Base-by-base conservation (phyloP, 768 basidiomycete genomes). In the Dentipellis fragilis region DNA sequence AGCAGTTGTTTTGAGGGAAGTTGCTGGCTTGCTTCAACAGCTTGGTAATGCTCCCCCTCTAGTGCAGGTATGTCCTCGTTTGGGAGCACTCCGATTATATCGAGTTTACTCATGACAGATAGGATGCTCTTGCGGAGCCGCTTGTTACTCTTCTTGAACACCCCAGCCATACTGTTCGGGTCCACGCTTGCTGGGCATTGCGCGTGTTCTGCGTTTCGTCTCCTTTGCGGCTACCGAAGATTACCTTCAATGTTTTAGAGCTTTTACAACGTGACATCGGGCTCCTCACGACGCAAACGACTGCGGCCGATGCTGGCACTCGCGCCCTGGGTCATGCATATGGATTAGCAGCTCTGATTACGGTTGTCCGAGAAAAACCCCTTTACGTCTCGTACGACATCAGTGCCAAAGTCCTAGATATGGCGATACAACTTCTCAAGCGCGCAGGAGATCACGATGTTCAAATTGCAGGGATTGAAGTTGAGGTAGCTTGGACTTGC, bases 341-440 rank as follows among this genome's bases (percentile, higher is more conserved):
- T 64, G 93, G 91, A 10, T 80, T 99, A 21, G 85, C 92, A 2
- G 87, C 88, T 4, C 76, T 98, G 23, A 82, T 97, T 11, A 84
- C 91, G 22, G 77, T 92, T 56, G 87, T 95, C 37, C 88, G 91
- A 0, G 80, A 87, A 57, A 80, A 90, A 21, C 93, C 94, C 0
- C 75, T 99, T 1, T 98, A 98, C 62, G 89, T 95, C 47, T 94
- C 93, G 5, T 93, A 93, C 69, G 95, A 98, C 65, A 81, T 94
- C 62, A 85, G 85, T 39, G 83, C 92, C 4, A 94, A 89, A 66
- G 87, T 93, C 16, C 81, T 98, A 55, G 91, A 96, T 64, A 87
- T 90, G 69, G 89, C 95, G 1, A 90, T 88, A 1, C 84, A 87
- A 55, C 79, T 99, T 10, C 78, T 99, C 53, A 97, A 95, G 65